These are phyloP conservation scores for Cicer pinnatifidum DNA, from an alignment of 306 rosid genomes.

Conservation along the genomic window DNA sequence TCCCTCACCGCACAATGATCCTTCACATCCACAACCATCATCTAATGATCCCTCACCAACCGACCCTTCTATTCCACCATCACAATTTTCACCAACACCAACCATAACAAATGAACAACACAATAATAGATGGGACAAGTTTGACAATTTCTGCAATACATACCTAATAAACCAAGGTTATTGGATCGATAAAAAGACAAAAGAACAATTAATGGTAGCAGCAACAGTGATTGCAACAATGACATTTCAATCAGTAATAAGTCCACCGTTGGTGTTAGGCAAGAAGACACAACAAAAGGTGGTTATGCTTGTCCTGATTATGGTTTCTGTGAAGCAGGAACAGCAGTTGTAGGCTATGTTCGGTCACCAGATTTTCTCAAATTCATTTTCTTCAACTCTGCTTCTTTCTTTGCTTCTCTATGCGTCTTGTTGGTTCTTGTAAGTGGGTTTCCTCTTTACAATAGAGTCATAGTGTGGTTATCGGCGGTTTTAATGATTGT, in stretches of 20 bases:
- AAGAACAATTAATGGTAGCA: conserved; percentile 42
- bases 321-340: conserved; percentile 48
- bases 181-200: conserved; percentile 37
- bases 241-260: conserved; percentile 47
- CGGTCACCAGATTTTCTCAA: neutral
- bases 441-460: conserved; percentile 46
- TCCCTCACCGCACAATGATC: neutral
- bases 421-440: conserved; percentile 45
- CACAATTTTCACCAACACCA: neutral
- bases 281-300: neutral
- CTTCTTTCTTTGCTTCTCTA: conserved; percentile 47
- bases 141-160: conserved; percentile 33
- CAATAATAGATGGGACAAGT: neutral
- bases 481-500: conserved; percentile 37
- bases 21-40: neutral
- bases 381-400: conserved; percentile 39
- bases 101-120: neutral
- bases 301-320: neutral
- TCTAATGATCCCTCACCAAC: neutral
- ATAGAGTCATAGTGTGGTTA: conserved; percentile 38
- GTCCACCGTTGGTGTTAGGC: conserved; percentile 59
- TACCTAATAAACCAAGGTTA: conserved; percentile 34
- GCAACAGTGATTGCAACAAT: conserved; percentile 52
- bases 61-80: neutral
- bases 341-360: conserved; percentile 33